These are phyloP conservation scores for Ophiostoma novo-ulmi DNA, from an alignment of 2,329 filamentous ascomycete species.

Conservation along the genomic window DNA sequence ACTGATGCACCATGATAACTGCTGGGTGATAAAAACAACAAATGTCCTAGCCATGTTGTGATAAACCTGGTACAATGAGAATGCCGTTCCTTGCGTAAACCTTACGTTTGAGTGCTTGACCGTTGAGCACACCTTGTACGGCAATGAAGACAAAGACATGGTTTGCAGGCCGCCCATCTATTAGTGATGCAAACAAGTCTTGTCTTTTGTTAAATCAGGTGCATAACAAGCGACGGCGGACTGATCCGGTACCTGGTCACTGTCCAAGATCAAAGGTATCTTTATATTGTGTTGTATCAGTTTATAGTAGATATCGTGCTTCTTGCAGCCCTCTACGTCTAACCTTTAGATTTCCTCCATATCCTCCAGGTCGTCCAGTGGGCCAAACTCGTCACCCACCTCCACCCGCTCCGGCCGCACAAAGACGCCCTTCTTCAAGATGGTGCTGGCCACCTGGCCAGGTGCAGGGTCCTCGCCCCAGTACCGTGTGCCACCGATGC, in stretches of 20 bases:
- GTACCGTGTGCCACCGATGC: slow-evolving; percentile 59
- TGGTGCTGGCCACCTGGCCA: slow-evolving; percentile 28
- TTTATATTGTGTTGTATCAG: background rate
- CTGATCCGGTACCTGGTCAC: background rate
- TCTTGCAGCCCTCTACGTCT: background rate
- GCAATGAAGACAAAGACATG: background rate
- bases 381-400: slow-evolving; percentile 61
- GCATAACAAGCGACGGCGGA: background rate
- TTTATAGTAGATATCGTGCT: too few species aligned
- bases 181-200: background rate
- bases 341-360: slow-evolving; percentile 62
- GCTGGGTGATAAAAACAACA: background rate
- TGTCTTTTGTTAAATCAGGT: background rate
- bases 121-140: too few species aligned
- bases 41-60: background rate
- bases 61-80: background rate
- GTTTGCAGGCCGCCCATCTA: background rate
- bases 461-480: slow-evolving; percentile 56
- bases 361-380: slow-evolving; percentile 68
- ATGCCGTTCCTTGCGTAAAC: background rate
- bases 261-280: background rate
- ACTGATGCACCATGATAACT: background rate
- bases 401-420: slow-evolving; percentile 74
- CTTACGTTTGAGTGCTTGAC: background rate
- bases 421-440: slow-evolving; percentile 68